Base-by-base conservation (phyloP, 257 asterid species). In the Solanum paucissectum region DNA sequence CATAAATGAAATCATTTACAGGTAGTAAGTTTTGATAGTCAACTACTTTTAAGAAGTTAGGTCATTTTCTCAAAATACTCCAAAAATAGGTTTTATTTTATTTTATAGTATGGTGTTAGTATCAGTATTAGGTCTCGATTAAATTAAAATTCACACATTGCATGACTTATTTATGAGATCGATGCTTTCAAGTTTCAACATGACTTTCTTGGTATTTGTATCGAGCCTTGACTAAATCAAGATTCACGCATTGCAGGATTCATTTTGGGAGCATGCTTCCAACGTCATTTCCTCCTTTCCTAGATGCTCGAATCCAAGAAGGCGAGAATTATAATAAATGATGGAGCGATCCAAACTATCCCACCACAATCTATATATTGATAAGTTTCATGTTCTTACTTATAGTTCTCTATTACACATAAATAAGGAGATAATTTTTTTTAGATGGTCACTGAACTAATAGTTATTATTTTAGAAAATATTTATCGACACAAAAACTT, bases 121-220 rank as follows among this genome's bases (percentile, higher is more conserved):
- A 66, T 25, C 2, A 27, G 1, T 66, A 66, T 25, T 6, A 5
- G 5, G 4, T 0, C 3, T 3, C 2, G 0, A 6, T 0, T 66
- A 66, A 62, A 66, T 66, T 3, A 12, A 12, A 5, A 25, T 27
- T 12, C 36, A 6, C 5, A 1, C 7, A 64, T 64, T 64, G 1
- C 6, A 60, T 23, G 13, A 12, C 1, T 66, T 2, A 66, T 21
- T 58, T 0, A 21, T 58, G 66, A 58, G 27, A 58, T 58, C 12
- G 25, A 58, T 8, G 66, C 27, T 58, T 58, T 0, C 27, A 21
- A 58, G 12, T 58, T 58, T 0, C 27, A 21, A 58, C 27, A 8
- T 58, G 66, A 21, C 0, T 58, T 58, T 58, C 1, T 27, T 66
- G 9, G 0, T 25, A 66, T 12, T 0, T 25, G 7, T 12, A 66